These are phyloP conservation scores for Dactylellina parvicollis DNA, from an alignment of 2,329 filamentous ascomycete species.

Conservation along the genomic window DNA sequence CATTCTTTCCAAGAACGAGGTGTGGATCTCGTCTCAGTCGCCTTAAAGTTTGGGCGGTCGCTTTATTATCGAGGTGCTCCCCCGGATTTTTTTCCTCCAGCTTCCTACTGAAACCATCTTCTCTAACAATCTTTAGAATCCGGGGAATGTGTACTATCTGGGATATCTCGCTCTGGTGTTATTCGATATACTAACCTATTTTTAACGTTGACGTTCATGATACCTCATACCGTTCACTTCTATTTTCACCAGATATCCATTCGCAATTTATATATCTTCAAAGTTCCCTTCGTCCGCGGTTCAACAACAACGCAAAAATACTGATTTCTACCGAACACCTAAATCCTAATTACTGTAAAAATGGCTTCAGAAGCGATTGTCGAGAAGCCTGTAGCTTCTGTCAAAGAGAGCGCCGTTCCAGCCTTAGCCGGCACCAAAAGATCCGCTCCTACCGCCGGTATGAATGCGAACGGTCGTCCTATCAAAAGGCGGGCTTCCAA, in stretches of 20 bases:
- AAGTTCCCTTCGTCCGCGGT: slow-evolving; percentile 49
- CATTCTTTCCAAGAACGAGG: slow-evolving; percentile 33
- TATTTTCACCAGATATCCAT: background rate
- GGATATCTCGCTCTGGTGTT: slow-evolving; percentile 53
- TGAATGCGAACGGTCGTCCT: slow-evolving; percentile 66
- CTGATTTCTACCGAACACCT: slow-evolving; percentile 1
- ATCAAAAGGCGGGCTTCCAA: slow-evolving; percentile 89
- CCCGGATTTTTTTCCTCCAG: slow-evolving; percentile 46
- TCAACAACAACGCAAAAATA: slow-evolving; percentile 28
- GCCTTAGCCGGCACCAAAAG: slow-evolving; percentile 63
- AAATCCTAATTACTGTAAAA: slow-evolving; percentile 3
- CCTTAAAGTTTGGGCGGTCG: slow-evolving; percentile 41
- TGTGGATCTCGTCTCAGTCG: slow-evolving; percentile 48
- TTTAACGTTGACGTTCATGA: slow-evolving; percentile 24
- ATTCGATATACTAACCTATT: slow-evolving; percentile 47
- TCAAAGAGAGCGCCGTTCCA: slow-evolving; percentile 14
- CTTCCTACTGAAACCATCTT: slow-evolving; percentile 45
- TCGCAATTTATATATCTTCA: slow-evolving; percentile 17
- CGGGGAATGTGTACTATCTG: slow-evolving; percentile 54
- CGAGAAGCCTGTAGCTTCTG: slow-evolving; percentile 14
- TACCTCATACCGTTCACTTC: slow-evolving; percentile 7
- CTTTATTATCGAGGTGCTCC: slow-evolving; percentile 54
- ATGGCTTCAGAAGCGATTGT: slow-evolving; percentile 29
- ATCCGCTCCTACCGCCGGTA: slow-evolving; percentile 68
- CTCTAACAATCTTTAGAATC: slow-evolving; percentile 34